phyloP scores from a whole-genome alignment of 805 yeast species.

The Schwanniomyces pseudopolymorphus region DNA sequence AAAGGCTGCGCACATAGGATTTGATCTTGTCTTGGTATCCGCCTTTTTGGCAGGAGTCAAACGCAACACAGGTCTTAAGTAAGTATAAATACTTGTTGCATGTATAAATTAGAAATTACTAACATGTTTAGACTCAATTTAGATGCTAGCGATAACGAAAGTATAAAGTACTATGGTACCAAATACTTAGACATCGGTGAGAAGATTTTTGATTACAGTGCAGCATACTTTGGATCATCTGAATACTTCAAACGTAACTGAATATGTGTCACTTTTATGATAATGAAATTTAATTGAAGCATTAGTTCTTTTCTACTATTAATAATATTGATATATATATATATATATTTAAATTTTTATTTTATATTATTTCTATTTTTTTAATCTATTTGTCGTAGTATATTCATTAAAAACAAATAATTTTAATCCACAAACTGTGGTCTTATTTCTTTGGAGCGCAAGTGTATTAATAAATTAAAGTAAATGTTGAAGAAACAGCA shows the following conservation, averaged over 20 bases:
- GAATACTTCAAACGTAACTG: slow-evolving; percentile 67
- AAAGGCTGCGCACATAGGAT: slow-evolving; percentile 54
- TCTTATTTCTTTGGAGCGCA: background rate
- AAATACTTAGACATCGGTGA: slow-evolving; percentile 88
- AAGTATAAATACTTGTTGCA: slow-evolving; percentile 6
- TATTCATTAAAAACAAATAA: background rate
- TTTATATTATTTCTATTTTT: background rate
- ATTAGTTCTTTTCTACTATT: background rate
- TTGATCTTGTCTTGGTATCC: slow-evolving; percentile 62
- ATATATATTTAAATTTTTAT: too few relatives aligned
- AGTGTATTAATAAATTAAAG: background rate
- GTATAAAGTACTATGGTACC: slow-evolving; percentile 49
- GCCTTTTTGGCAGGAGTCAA: slow-evolving; percentile 72
- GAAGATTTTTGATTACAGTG: slow-evolving; percentile 68
- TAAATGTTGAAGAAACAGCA: background rate
- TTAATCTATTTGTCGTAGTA: background rate
- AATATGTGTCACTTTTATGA: slow-evolving; percentile 2
- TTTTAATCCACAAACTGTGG: background rate
- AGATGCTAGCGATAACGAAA: slow-evolving; percentile 42
- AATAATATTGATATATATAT: background rate
- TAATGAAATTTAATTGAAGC: background rate
- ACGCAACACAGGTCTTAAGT: slow-evolving; percentile 64
- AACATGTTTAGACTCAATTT: slow-evolving; percentile 40
- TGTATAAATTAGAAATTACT: background rate
- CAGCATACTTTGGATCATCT: slow-evolving; percentile 68